phyloP scores from a whole-genome alignment of 345 rosid genomes.

The Clausena lansium region DNA sequence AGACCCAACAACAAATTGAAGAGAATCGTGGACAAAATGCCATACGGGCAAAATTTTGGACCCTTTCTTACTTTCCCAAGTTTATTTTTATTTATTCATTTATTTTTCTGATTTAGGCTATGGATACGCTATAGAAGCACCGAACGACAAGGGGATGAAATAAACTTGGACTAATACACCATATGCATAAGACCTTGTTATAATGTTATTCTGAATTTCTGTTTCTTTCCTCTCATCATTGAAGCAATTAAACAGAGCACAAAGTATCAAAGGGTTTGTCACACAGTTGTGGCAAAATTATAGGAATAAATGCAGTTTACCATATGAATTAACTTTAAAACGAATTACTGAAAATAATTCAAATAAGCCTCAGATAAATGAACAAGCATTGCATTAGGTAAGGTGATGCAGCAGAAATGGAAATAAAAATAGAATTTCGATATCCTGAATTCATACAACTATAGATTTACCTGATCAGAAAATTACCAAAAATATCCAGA shows the following conservation, averaged over 20 bases:
- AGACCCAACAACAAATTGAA: neutral
- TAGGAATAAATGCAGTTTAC: neutral
- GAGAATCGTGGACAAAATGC: neutral
- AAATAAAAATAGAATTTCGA: neutral
- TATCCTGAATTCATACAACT: neutral
- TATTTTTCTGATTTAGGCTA: neutral
- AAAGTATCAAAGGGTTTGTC: neutral
- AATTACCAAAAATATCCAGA: slow-evolving; percentile 6
- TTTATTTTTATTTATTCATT: too few relatives aligned
- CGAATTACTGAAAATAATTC: neutral
- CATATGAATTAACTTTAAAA: neutral
- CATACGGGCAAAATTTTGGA: neutral
- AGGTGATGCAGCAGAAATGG: neutral
- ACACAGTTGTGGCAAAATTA: neutral
- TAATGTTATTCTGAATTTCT: neutral
- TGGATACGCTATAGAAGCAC: neutral
- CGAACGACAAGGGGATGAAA: neutral
- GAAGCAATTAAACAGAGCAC: neutral
- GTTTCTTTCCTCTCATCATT: neutral
- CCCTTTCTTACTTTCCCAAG: neutral
- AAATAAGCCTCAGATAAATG: neutral
- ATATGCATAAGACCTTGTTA: neutral
- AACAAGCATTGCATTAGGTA: neutral
- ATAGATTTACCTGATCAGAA: neutral
- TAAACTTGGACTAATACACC: neutral